Evolutionary conservation across 441 rosid genomes (phyloP).

Genomic region (Gossypium armourianum): DNA sequence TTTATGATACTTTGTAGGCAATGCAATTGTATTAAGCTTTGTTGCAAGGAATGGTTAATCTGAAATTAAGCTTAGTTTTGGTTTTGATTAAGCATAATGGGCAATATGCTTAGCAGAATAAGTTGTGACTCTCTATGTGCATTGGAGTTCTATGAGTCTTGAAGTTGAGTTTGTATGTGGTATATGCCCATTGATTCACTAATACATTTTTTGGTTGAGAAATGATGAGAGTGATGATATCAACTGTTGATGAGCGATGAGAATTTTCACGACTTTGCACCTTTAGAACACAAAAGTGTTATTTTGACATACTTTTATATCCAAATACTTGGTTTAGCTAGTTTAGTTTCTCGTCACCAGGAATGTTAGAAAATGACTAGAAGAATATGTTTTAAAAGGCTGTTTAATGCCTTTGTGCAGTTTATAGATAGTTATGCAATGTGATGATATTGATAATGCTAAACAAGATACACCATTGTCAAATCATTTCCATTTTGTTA

Average conservation of each 20-base stretch:
- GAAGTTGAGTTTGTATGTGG: not conserved
- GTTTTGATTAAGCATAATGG: constrained; percentile 4
- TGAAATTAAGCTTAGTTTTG: not conserved
- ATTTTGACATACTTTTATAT: not conserved
- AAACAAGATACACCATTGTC: not conserved
- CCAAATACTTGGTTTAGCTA: not conserved
- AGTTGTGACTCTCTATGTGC: not conserved
- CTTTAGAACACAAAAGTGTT: not conserved
- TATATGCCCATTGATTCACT: not conserved
- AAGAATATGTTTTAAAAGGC: not conserved
- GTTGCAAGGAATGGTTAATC: not conserved
- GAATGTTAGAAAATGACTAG: not conserved
- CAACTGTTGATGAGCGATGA: not conserved
- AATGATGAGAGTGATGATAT: not conserved
- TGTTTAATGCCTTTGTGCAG: not conserved
- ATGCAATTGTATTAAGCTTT: constrained; percentile 1
- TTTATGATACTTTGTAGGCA: constrained; percentile 3
- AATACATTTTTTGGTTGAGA: not conserved
- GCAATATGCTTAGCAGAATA: not conserved
- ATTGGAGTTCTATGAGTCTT: not conserved
- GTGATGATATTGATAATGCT: not conserved
- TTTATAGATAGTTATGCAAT: not conserved
- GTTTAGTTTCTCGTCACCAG: not conserved
- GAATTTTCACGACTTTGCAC: not conserved
- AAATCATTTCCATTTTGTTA: not conserved